Evolutionary conservation across 768 basidiomycete species (phyloP), one percentile per base, ranked within the genome.

Genomic region (Kwoniella bestiolae): DNA sequence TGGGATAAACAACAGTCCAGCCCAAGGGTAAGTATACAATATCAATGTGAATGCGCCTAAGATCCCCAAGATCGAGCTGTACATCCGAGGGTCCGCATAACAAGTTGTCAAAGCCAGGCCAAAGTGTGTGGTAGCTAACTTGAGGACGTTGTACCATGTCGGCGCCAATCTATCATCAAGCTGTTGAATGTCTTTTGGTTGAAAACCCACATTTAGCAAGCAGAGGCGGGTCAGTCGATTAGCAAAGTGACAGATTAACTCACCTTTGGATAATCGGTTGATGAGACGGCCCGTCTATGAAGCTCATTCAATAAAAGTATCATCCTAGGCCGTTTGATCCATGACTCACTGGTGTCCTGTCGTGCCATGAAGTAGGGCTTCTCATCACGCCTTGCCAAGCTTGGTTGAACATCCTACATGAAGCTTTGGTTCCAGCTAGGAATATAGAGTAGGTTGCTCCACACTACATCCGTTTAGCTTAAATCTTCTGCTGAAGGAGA

Each of bases 341-440:
- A n/a, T 14, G n/a, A 67, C 61, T 68, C 60, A 69, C 67, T 18
- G 67, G 67, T 0, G 89, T 90, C 0, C 87, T 88, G 73, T 90
- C 90, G 72, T 89, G 90, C 82, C 90, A 91, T 1, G 87, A 85
- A 0, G 84, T 76, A 0, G 88, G 87, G 7, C 87, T 87, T 3
- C 84, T 80, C 56, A 91, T 72, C 3, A 91, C 87, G 7, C 83
- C 83, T 4, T 66, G 71, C 9, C 90, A 80, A 0, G 88, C 88
- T 7, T 81, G 73, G 70, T 83, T 85, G 81, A 89, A 90, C 38
- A 90, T 76, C 6, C 77, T 82, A 56, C 80, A 78, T 0, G 82
- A 83, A 0, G 84, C 85, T 0, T 68, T 62, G 28, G 84, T 70
- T 5, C 79, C 82, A 12, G 78, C 73, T 12, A 82, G 47, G 41